These are phyloP conservation scores for Boletus barrowsii DNA, from an alignment of 768 basidiomycete species.

Conservation along the genomic window DNA sequence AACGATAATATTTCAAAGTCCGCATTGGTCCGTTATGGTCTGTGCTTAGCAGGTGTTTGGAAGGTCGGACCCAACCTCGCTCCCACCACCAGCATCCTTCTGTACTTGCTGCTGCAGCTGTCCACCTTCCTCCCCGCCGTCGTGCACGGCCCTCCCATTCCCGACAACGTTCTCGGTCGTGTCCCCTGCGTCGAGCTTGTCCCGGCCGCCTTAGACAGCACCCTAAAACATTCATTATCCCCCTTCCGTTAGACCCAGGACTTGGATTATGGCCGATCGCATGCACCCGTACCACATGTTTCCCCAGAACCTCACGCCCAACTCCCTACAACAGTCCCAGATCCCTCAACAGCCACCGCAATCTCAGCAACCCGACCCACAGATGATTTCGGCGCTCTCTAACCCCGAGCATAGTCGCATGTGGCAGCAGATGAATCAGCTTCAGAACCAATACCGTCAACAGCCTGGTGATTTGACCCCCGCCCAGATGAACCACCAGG, in stretches of 20 bases:
- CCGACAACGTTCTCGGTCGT: slow-evolving; percentile 25
- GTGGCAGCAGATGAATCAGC: slow-evolving; percentile 58
- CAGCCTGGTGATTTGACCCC: slow-evolving; percentile 40
- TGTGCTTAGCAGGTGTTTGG: slow-evolving; percentile 38
- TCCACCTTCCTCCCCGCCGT: slow-evolving; percentile 45
- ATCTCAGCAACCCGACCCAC: slow-evolving; percentile 39
- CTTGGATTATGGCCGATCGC: slow-evolving; percentile 62
- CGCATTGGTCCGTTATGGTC: slow-evolving; percentile 34
- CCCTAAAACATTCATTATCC: slow-evolving; percentile 31
- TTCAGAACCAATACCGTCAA: slow-evolving; percentile 43
- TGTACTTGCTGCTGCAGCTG: slow-evolving; percentile 27
- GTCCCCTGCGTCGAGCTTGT: slow-evolving; percentile 18
- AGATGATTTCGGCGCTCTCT: slow-evolving; percentile 39
- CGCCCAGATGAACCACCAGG: slow-evolving; percentile 46
- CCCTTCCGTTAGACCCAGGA: slow-evolving; percentile 23
- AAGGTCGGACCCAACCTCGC: slow-evolving; percentile 50
- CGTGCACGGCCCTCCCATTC: slow-evolving; percentile 38
- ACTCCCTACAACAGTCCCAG: slow-evolving; percentile 40
- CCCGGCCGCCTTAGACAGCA: slow-evolving; percentile 27
- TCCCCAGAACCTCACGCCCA: slow-evolving; percentile 44
- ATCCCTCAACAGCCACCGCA: slow-evolving; percentile 45
- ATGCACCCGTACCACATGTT: slow-evolving; percentile 54
- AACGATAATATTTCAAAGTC: slow-evolving; percentile 29
- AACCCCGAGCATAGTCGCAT: slow-evolving; percentile 52
- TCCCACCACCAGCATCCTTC: slow-evolving; percentile 55